Evolutionary conservation across 768 basidiomycete species (phyloP).

Genomic region (Lyophyllum semitale): DNA sequence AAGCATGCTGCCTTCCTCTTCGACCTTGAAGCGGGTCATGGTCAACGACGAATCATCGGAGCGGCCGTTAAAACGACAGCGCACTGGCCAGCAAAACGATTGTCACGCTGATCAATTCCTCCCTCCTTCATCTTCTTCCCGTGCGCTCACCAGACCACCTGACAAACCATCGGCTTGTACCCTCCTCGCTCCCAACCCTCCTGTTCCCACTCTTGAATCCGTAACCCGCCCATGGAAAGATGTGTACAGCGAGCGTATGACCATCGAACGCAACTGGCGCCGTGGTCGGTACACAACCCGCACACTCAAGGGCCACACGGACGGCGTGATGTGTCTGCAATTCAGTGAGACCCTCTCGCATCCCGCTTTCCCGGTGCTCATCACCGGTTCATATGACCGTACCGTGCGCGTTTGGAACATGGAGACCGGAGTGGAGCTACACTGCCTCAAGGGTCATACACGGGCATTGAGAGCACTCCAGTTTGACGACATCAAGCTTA

Average conservation of each 20-base stretch:
- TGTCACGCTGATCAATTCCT: constrained; percentile 3
- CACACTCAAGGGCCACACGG: constrained; percentile 89
- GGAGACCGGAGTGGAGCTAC: constrained; percentile 84
- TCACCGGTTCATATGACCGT: constrained; percentile 97
- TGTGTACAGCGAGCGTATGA: constrained; percentile 96
- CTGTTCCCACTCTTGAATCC: constrained; percentile 28
- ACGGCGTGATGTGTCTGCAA: constrained; percentile 97
- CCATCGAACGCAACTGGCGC: constrained; percentile 96
- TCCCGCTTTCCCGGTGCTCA: constrained; percentile 88
- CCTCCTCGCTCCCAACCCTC: constrained; percentile 33
- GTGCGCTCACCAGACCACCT: constrained; percentile 8
- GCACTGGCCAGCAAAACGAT: constrained; percentile 30
- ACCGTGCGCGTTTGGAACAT: constrained; percentile 96
- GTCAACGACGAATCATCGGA: constrained; percentile 29
- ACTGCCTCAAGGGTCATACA: constrained; percentile 86
- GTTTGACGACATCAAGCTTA: constrained; percentile 93
- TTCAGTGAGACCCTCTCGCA: constrained; percentile 84
- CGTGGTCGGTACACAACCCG: constrained; percentile 86
- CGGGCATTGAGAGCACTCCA: constrained; percentile 91
- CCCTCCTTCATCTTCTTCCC: constrained; percentile 11
- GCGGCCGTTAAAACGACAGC: constrained; percentile 55
- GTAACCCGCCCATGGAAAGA: constrained; percentile 95
- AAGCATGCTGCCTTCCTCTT: constrained; percentile 6
- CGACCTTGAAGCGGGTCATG: constrained; percentile 39
- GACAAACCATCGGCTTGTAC: constrained; percentile 15